Evolutionary conservation across 768 basidiomycete genomes (phyloP), one percentile per base, ranked within the genome.

Genomic region (Psilocybe subaeruginosa): DNA sequence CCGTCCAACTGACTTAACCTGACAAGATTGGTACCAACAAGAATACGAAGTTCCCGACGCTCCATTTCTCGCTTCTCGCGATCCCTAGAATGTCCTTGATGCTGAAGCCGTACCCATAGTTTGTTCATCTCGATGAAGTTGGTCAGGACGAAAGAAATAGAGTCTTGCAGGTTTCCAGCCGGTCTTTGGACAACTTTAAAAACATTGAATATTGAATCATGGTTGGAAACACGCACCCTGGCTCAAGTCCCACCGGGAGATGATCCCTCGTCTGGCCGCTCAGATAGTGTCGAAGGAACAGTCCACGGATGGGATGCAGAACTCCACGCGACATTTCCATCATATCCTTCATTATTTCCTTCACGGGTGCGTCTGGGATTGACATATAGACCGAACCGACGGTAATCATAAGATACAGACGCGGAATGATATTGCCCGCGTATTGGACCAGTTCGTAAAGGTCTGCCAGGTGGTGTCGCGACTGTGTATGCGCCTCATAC

Each of bases 101-200:
- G 97, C 74, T 99, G 97, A 9, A 99, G 82, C 43, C 97, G 92
- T 2, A 99, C 97, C 97, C 97, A 99, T 23, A 99, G 88, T 73
- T 99, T 99, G 84, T 99, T 99, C 97, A 99, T 99, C 72, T 99
- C 97, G 72, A 99, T 94, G 70, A 99, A 99, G 75, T 99, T 99
- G 62, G 95, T 98, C 61, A 99, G 83, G 43, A 98, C 95, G 72
- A 99, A 99, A 2, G 87, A 86, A 64, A 93, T 97, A 0, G 96
- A 98, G 75, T 99, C 97, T 76, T 95, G 90, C 2, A 99, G 81
- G 71, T 95, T 93, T 51, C 97, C 97, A 51, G 79, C 74, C 14
- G 95, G 92, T 16, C 95, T 97, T 58, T 12, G 23, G 37, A 19
- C 17, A 50, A 41, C 62, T 52, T 59, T 54, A 6, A 9, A 62